Base-by-base conservation (phyloP, 2,329 filamentous ascomycete species). In the Sporothrix sp. region DNA sequence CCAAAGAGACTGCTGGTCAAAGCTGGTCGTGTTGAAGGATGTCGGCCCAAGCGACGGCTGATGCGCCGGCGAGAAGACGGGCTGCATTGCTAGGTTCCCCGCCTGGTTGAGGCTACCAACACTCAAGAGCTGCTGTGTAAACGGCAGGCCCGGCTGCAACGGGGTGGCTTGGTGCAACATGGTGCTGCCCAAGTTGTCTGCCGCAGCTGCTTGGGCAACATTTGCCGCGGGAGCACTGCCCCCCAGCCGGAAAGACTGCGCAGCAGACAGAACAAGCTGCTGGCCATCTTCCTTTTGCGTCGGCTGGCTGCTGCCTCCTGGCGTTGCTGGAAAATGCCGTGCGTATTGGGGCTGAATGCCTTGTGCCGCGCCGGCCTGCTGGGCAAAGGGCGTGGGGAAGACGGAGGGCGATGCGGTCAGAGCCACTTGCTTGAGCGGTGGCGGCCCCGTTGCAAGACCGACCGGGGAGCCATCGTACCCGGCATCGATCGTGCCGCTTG, bases 401-500 rank as follows among this genome's bases (percentile, higher is more conserved):
- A 67, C 59, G 32, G 63, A 63, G 18, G 65, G 66, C 9, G 67
- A 64, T 7, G 77, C 74, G 3, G 87, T 82, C 25, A 95, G 71
- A 18, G 93, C 73, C 63, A 95, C 80, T 63, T 95, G 89, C 67
- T 96, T 96, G 42, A 81, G 72, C 1, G 87, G 83, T 33, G 86
- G 87, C 6, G 84, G 84, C 33, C 85, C 85, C 32, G 82, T 79
- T 9, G 76, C 80, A 59, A 84, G 79, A 61, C 88, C 84, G 20
- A 82, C 75, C 1, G 83, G 81, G 5, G 86, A 87, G 28, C 86
- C 88, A 73, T 97, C 90, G 62, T 95, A 96, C 10, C 88, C 89
- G 49, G 87, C 88, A 57, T 91, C 84, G 54, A 97, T 77, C 33
- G 89, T 95, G n/a, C 91, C 93, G 61, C 84, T 91, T 4, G 91